Evolutionary conservation across 305 asterid species (phyloP).

Genomic region (Lippia alba): DNA sequence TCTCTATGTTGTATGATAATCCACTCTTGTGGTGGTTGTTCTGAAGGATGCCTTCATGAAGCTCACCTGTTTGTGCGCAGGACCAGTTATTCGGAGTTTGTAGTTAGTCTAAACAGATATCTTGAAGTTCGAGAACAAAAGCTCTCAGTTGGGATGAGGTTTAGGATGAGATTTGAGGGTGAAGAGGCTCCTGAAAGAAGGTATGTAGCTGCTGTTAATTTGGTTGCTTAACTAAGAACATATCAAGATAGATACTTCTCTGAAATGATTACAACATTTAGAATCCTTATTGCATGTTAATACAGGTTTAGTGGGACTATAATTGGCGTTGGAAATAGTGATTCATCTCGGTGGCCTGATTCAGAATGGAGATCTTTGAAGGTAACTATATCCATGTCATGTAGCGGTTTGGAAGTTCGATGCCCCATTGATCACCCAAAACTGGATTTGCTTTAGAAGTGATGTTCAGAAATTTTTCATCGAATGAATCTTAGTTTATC

Average conservation of each 20-base stretch:
- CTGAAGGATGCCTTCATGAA: neutral
- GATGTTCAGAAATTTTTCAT: slow-evolving; percentile 8
- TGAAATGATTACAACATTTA: slow-evolving; percentile 10
- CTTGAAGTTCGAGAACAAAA: slow-evolving; percentile 84
- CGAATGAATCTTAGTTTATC: slow-evolving; percentile 13
- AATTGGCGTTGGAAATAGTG: slow-evolving; percentile 73
- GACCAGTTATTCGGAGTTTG: slow-evolving; percentile 85
- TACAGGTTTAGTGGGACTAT: slow-evolving; percentile 96
- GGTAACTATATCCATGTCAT: slow-evolving; percentile 43
- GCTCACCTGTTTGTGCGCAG: slow-evolving; percentile 48
- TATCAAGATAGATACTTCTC: slow-evolving; percentile 9
- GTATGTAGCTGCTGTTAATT: slow-evolving; percentile 42
- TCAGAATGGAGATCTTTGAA: slow-evolving; percentile 93
- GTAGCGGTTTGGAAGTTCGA: too few species aligned
- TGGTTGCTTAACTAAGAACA: neutral
- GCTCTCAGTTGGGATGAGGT: slow-evolving; percentile 94
- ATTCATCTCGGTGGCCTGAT: slow-evolving; percentile 79
- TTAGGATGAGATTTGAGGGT: slow-evolving; percentile 97
- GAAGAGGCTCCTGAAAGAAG: slow-evolving; percentile 98
- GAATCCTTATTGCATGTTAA: slow-evolving; percentile 25
- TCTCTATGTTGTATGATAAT: neutral
- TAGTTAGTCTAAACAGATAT: slow-evolving; percentile 81
- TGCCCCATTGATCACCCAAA: neutral
- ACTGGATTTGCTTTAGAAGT: slow-evolving; percentile 13
- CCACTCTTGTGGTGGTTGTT: slow-evolving; percentile 9